Percentiles rank a stretch among this genome's conserved stretches.
Conservation (phyloP, 2,329 filamentous ascomycete genomes). For the Scedosporium aurantiacum region DNA sequence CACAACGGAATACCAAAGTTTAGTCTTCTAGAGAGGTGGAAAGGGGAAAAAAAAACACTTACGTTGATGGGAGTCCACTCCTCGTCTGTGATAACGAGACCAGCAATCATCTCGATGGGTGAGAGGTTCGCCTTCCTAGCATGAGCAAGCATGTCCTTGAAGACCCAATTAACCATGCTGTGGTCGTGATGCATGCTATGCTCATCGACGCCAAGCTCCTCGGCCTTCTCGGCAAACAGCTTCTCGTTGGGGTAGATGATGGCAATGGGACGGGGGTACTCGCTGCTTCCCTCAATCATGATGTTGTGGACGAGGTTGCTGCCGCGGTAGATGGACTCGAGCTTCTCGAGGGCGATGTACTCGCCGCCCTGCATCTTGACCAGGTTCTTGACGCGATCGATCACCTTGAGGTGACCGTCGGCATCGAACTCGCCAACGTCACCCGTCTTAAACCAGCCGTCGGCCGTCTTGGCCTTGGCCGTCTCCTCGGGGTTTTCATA, state of each 20-base stretch:
- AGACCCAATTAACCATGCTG: conserved; percentile 49
- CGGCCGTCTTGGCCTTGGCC: conserved; percentile 60
- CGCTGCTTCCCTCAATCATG: conserved; percentile 70
- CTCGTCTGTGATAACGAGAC: conserved; percentile 69
- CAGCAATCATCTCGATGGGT: conserved; percentile 63
- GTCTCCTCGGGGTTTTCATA: conserved; percentile 82
- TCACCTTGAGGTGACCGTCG: conserved; percentile 71
- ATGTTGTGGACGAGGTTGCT: conserved; percentile 72
- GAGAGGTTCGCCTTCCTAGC: conserved; percentile 57
- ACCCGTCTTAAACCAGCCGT: conserved; percentile 95
- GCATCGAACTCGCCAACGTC: conserved; percentile 85
- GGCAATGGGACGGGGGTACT: conserved; percentile 69
- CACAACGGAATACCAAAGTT: background rate
- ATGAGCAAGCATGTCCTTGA: conserved; percentile 57
- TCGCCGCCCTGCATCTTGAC: conserved; percentile 93
- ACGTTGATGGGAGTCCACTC: conserved; percentile 83
- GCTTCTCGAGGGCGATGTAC: conserved; percentile 93
- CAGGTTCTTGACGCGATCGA: conserved; percentile 96
- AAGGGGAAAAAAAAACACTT: conserved; percentile 29
- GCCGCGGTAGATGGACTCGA: conserved; percentile 83
- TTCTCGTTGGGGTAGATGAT: conserved; percentile 63
- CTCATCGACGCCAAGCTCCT: conserved; percentile 51
- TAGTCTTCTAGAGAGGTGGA: background rate
- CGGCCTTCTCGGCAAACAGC: conserved; percentile 47
- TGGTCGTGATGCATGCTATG: conserved; percentile 56